Base-by-base conservation (phyloP, 768 basidiomycete species). In the Gelatoporia subvermispora region DNA sequence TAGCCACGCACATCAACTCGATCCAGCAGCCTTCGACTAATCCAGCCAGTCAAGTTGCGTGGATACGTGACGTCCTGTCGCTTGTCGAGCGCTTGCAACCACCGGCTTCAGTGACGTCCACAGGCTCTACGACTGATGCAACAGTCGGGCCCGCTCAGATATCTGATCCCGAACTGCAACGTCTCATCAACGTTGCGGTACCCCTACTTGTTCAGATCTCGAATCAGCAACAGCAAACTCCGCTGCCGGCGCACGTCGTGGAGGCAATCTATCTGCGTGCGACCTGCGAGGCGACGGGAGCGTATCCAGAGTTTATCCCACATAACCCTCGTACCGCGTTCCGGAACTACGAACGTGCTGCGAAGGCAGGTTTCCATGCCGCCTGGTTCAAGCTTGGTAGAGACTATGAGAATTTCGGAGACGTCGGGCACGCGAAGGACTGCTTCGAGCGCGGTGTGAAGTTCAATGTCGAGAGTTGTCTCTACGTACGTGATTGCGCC, bases 351-450 rank as follows among this genome's bases (percentile, higher is more conserved):
- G 94, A 97, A 62, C 69, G 73, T 1, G 82, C 90, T 2, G 94
- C 93, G 0, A 73, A 88, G 21, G 79, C 75, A 0, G 93, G 94
- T 0, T 86, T 82, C 54, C 69, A 74, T 3, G 69, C 77, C n/a
- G 90, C 90, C 0, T 97, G 95, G 94, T 96, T 93, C 69, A 77
- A 85, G 21, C 76, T 97, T 0, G 95, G 91, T 0, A 71, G 92
- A 16, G 94, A 95, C 52, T 96, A 97, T 60, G 94, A 97, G 68
- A 82, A 80, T 39, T 92, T 88, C 52, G 83, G 82, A 20, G 92
- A 98, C 62, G 43, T 76, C 1, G 55, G 65, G 0, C 79, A 85
- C 37, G 93, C 94, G 1, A 81, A 71, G 52, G 89, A 91, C 22
- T 94, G 92, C 63, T 96, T 93, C 60, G 86, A 91, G 55, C 78